phyloP scores from a whole-genome alignment of 345 rosid genomes.

The Populus pruinosa region DNA sequence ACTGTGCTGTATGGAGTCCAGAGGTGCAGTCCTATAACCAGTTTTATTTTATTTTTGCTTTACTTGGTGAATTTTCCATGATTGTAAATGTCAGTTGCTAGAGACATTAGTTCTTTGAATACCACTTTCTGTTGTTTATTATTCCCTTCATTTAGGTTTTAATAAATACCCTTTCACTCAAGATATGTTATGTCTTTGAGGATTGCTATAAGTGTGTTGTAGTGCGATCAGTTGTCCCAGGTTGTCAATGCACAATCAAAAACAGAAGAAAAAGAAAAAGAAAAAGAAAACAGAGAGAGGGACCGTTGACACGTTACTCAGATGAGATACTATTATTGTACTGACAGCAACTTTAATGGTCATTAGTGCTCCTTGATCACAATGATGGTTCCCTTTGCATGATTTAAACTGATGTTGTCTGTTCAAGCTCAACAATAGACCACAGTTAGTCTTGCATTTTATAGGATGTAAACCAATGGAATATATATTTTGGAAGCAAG shows the following conservation, averaged over 20 bases:
- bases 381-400: conserved; percentile 1
- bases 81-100: background rate
- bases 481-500: conserved; percentile 27
- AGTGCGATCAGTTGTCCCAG: background rate
- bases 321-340: background rate
- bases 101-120: background rate
- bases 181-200: background rate
- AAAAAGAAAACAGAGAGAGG: background rate
- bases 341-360: background rate
- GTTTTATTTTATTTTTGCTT: conserved; percentile 6
- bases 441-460: conserved; percentile 1
- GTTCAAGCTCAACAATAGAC: conserved; percentile 9
- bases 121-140: background rate
- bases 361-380: background rate
- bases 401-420: conserved; percentile 10
- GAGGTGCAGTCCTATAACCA: conserved; percentile 50
- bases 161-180: background rate
- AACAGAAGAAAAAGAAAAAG: no score
- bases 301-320: background rate
- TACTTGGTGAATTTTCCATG: background rate
- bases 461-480: conserved; percentile 12
- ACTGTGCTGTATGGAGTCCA: conserved; percentile 98
- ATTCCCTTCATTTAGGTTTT: background rate
- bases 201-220: background rate
- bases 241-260: background rate